A percentile compares a stretch with the other conserved stretches of the same genome.
These are phyloP conservation scores for Suillus bovinus DNA, from an alignment of 768 basidiomycete genomes.

Conservation along the genomic window DNA sequence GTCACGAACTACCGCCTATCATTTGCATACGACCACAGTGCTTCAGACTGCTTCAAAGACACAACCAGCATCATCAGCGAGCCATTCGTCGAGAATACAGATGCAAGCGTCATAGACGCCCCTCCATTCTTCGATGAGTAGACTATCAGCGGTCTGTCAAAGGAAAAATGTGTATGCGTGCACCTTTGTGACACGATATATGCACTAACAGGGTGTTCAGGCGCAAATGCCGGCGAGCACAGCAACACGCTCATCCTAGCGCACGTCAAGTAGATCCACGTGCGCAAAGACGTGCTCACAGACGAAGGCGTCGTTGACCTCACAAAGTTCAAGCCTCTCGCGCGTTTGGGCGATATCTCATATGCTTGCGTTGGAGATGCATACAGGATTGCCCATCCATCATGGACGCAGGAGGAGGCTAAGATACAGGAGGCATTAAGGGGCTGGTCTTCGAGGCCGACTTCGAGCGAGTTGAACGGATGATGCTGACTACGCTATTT, in stretches of 20 bases:
- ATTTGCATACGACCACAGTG: constrained; percentile 36
- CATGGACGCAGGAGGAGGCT: constrained; percentile 22
- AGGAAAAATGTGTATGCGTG: constrained; percentile 33
- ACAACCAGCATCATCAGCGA: constrained; percentile 59
- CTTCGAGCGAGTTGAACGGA: too few relatives aligned
- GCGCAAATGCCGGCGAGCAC: constrained; percentile 30
- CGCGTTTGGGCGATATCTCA: too few relatives aligned
- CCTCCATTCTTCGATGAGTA: constrained; percentile 41
- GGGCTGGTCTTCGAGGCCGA: too few relatives aligned
- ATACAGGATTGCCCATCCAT: constrained; percentile 7
- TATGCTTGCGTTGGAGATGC: too few relatives aligned
- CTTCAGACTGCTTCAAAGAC: constrained; percentile 36
- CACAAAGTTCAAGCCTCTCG: too few relatives aligned
- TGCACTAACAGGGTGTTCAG: constrained; percentile 21
- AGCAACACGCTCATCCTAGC: constrained; percentile 38
- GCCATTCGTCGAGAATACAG: constrained; percentile 40
- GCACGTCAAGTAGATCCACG: constrained; percentile 40
- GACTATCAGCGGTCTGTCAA: constrained; percentile 43
- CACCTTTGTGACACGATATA: neutral
- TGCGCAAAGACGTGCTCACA: constrained; percentile 23
- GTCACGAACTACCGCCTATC: constrained; percentile 27
- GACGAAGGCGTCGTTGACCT: too few relatives aligned
- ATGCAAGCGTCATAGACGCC: constrained; percentile 37
- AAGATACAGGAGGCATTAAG: constrained; percentile 15
- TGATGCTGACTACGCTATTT: too few relatives aligned